Percentiles rank a stretch among this genome's conserved stretches.
Evolutionary conservation across 306 rosid species (phyloP).

Genomic region (Heteromeles arbutifolia): DNA sequence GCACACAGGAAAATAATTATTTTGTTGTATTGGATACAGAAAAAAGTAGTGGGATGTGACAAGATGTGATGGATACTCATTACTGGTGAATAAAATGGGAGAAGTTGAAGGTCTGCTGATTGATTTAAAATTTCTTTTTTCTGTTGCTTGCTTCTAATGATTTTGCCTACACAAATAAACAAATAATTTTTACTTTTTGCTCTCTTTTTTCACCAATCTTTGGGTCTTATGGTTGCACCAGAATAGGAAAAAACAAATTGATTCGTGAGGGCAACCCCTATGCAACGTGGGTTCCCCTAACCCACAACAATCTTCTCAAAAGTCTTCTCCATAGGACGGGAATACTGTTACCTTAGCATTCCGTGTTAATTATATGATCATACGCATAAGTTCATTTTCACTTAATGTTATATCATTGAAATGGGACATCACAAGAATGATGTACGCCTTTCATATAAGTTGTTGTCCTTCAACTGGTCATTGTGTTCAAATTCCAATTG

Average conservation of each 20-base stretch:
- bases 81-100: constrained; percentile 19
- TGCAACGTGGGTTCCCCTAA: neutral
- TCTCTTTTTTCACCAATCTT: too few species aligned
- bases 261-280: neutral
- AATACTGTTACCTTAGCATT: too few species aligned
- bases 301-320: neutral
- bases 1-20: neutral
- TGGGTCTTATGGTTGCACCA: neutral
- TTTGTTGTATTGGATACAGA: constrained; percentile 21
- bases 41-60: constrained; percentile 13
- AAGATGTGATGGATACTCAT: constrained; percentile 44
- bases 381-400: too few species aligned
- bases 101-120: constrained; percentile 29
- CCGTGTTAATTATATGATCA: too few species aligned
- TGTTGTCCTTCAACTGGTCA: too few species aligned
- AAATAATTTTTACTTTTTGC: neutral
- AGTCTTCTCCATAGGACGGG: neutral
- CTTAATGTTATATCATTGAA: too few species aligned
- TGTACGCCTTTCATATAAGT: too few species aligned
- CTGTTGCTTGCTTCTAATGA: constrained; percentile 35
- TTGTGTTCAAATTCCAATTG: too few species aligned
- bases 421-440: fast-evolving
- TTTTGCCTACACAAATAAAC: constrained; percentile 26
- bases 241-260: neutral
- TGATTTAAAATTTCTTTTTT: constrained; percentile 32